Evolutionary conservation across 441 rosid genomes (phyloP).

Genomic region (Erodium moschatum): DNA sequence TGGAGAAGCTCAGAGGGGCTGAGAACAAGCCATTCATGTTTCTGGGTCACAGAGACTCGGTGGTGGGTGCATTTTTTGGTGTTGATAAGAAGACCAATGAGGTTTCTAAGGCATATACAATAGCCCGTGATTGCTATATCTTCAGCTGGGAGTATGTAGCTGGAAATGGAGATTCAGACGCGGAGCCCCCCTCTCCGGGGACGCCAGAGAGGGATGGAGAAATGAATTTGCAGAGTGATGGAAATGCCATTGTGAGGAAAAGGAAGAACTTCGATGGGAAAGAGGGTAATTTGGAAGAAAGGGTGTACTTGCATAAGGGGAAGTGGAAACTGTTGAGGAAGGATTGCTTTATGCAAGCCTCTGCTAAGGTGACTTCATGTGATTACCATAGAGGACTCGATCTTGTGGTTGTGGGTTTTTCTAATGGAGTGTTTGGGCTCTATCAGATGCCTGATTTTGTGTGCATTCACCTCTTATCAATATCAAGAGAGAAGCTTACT

Average conservation of each 20-base stretch:
- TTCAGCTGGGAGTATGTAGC: slow-evolving; percentile 50
- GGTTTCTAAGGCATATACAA: slow-evolving; percentile 51
- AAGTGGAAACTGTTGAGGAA: slow-evolving; percentile 75
- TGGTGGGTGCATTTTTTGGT: slow-evolving; percentile 87
- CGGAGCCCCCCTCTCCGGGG: slow-evolving; percentile 52
- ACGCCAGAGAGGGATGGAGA: slow-evolving; percentile 52
- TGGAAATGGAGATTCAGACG: not conserved
- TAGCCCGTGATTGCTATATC: slow-evolving; percentile 70
- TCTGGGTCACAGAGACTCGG: slow-evolving; percentile 78
- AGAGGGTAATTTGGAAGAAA: slow-evolving; percentile 25
- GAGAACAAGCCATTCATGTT: slow-evolving; percentile 64
- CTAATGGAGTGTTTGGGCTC: slow-evolving; percentile 82
- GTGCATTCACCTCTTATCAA: slow-evolving; percentile 74
- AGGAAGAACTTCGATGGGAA: slow-evolving; percentile 51
- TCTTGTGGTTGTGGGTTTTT: slow-evolving; percentile 76
- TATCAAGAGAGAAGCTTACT: slow-evolving; percentile 84
- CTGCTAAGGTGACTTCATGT: slow-evolving; percentile 61
- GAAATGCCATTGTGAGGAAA: slow-evolving; percentile 28
- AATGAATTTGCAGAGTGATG: not conserved
- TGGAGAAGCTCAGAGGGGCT: slow-evolving; percentile 46
- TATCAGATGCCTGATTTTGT: slow-evolving; percentile 95
- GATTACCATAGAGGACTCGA: slow-evolving; percentile 80
- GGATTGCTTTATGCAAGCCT: slow-evolving; percentile 67
- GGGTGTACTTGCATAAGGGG: slow-evolving; percentile 43
- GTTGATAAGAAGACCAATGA: slow-evolving; percentile 42